Conservation (phyloP, 345 rosid species). For the Linum usitatissimum region DNA sequence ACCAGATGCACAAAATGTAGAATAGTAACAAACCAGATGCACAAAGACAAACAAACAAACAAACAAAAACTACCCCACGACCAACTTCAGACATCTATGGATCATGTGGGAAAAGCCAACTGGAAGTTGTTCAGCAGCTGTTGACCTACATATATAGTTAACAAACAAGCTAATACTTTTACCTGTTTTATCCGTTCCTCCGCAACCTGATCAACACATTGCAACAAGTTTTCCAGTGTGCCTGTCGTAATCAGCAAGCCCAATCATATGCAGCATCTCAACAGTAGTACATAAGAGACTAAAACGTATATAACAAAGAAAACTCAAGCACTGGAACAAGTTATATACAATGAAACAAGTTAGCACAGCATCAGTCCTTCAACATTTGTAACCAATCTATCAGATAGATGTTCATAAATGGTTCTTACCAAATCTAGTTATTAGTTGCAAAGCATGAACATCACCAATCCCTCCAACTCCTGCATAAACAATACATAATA, state of each 20-base stretch:
- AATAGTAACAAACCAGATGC: no score
- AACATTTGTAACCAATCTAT: background rate
- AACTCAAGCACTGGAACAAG: background rate
- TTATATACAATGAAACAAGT: background rate
- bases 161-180: background rate
- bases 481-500: slow-evolving; percentile 22
- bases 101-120: no score
- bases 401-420: slow-evolving; percentile 12
- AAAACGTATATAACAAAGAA: background rate
- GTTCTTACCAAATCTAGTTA: slow-evolving; percentile 57
- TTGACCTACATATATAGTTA: no score
- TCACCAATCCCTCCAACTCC: slow-evolving; percentile 85
- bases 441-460: slow-evolving; percentile 63
- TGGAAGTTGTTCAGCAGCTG: no score
- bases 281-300: background rate
- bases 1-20: no score
- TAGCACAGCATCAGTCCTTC: background rate
- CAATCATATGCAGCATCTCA: slow-evolving; percentile 2
- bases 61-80: no score
- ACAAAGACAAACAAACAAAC: no score
- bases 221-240: slow-evolving; percentile 63
- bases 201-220: slow-evolving; percentile 56
- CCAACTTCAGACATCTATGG: no score
- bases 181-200: slow-evolving; percentile 58
- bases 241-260: slow-evolving; percentile 29